Base-by-base conservation (phyloP, 257 asterid genomes). In the Linderniella brevidens region DNA sequence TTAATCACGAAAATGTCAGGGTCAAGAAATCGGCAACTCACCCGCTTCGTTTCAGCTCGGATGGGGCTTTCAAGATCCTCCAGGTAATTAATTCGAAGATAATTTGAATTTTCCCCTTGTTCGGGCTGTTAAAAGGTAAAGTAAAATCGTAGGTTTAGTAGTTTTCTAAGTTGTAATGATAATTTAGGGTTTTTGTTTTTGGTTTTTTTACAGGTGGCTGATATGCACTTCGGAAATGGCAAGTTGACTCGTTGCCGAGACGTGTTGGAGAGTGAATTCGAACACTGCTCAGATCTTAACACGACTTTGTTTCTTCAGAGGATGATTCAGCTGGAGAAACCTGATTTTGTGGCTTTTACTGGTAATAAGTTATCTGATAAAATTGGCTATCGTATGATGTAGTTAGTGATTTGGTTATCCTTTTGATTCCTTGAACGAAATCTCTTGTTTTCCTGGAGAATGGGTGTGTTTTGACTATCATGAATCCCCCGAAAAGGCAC, bases 211-310 rank as follows among this genome's bases (percentile, higher is more conserved):
- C n/a, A 82, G 97, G 97, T 87, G 39, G 97, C 97, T 17, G 97
- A 87, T 78, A 77, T 87, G 94, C 97, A 87, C 64, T 80, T 67
- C 18, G 97, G 97, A 39, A 87, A 87, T 58, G 95, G 97, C 56
- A 62, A 62, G 68, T 35, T 74, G 64, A 87, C 93, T 60, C 80
- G 86, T 44, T 87, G 97, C 62, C 69, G 95, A 44, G 97, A 87
- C 32, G 95, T 87, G 53, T 43, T 76, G 76, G 77, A 72, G 17
- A 61, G 54, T 50, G 93, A 83, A 61, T 75, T 68, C 49, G 64
- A 61, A 35, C 47, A 71, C 58, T 87, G 97, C 57, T 64, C 97
- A 13, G 97, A 87, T 60, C 67, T 78, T 35, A 87, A 87, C 66
- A 68, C 95, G 1, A 77, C 95, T 46, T 60, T 49, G 58, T 87